These are phyloP conservation scores for Arctium lappa DNA, from an alignment of 129 eudicot genomes.

Conservation along the genomic window DNA sequence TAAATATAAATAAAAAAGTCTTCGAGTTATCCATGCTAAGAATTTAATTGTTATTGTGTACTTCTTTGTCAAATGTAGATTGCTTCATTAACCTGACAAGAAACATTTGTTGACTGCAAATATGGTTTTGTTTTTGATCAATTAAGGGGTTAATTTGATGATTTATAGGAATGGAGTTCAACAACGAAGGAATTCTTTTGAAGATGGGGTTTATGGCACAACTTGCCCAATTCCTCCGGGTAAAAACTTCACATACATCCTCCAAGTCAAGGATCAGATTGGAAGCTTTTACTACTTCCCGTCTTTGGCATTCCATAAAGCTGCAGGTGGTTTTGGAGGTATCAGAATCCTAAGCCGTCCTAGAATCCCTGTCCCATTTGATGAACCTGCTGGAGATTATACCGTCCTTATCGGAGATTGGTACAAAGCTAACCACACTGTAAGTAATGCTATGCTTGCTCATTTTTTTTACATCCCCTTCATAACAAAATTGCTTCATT, in stretches of 20 bases:
- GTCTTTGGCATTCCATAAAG: slow-evolving; percentile 68
- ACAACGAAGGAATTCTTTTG: slow-evolving; percentile 68
- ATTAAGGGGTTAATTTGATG: background rate
- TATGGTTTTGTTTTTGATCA: background rate
- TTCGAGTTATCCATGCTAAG: background rate
- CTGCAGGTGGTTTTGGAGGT: slow-evolving; percentile 93
- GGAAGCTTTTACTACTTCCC: slow-evolving; percentile 92
- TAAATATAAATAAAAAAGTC: background rate
- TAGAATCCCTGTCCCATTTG: slow-evolving; percentile 72
- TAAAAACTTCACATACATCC: slow-evolving; percentile 66
- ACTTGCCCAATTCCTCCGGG: slow-evolving; percentile 90
- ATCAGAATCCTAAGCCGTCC: slow-evolving; percentile 72
- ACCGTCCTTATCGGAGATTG: slow-evolving; percentile 90
- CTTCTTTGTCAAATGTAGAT: too few species aligned
- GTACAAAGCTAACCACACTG: slow-evolving; percentile 70
- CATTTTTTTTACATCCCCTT: background rate
- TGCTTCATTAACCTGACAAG: too few species aligned
- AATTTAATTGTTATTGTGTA: background rate
- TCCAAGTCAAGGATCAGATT: slow-evolving; percentile 86
- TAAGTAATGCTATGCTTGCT: slow-evolving; percentile 7
- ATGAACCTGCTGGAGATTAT: slow-evolving; percentile 63
- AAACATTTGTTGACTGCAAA: background rate
- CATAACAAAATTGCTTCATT: background rate
- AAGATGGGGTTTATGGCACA: slow-evolving; percentile 85
- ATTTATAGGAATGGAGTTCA: slow-evolving; percentile 75